Evolutionary conservation across 257 asterid species (phyloP).

Genomic region (Mitragyna speciosa): DNA sequence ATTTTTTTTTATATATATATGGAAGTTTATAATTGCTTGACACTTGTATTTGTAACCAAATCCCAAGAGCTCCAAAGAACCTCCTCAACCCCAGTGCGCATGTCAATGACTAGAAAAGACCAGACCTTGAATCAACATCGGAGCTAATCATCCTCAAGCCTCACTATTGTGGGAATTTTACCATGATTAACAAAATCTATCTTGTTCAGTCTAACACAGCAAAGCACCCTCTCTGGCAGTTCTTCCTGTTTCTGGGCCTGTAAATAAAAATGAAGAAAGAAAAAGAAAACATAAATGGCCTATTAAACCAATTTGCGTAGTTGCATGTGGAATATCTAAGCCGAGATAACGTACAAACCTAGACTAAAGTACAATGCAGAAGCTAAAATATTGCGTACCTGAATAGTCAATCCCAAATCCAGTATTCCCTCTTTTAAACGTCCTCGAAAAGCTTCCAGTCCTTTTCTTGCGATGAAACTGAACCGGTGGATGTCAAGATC

Average conservation of each 20-base stretch:
- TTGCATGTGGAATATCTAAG: background rate
- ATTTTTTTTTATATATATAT: too few species aligned
- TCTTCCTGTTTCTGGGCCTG: slow-evolving; percentile 92
- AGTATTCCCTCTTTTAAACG: slow-evolving; percentile 65
- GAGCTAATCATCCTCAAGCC: slow-evolving; percentile 50
- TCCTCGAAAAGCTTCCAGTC: slow-evolving; percentile 78
- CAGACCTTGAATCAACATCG: background rate
- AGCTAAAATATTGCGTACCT: slow-evolving; percentile 39
- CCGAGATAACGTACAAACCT: background rate
- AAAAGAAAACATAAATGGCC: background rate
- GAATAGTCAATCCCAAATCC: slow-evolving; percentile 82
- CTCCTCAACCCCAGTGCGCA: background rate
- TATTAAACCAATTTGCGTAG: background rate
- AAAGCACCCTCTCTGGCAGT: slow-evolving; percentile 74
- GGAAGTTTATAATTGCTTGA: background rate
- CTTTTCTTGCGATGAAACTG: slow-evolving; percentile 88
- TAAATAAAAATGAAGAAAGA: background rate
- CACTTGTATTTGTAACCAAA: background rate
- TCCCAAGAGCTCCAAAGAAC: slow-evolving; percentile 1
- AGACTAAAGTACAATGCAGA: background rate
- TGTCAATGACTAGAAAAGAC: background rate
- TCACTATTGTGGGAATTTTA: slow-evolving; percentile 68
- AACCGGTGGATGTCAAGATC: slow-evolving; percentile 93
- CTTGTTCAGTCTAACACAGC: slow-evolving; percentile 75
- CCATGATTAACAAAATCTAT: slow-evolving; percentile 73